Base-by-base conservation (phyloP, 495 filamentous ascomycete genomes). In the Daldinia grandis region DNA sequence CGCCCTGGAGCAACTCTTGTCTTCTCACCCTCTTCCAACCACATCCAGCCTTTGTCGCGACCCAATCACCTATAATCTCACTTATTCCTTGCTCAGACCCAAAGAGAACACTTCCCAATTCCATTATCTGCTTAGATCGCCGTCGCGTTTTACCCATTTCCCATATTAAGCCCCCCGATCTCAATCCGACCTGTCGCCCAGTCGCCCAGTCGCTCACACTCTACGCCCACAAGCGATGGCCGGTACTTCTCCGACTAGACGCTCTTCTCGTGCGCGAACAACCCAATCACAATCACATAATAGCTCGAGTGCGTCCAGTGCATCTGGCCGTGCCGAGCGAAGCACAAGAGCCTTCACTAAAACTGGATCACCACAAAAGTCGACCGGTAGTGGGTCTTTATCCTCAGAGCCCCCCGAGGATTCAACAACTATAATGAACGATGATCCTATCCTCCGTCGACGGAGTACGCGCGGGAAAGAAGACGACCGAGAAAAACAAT, bases 211-310 rank as follows among this genome's bases (percentile, higher is more conserved):
- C 72, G 71, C 75, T 14, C 25, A n/a, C 12, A 53, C 25, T 58
- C 14, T 62, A 68, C 57, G 67, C 68, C 14, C 64, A 69, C 73
- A 66, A 80, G 80, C 81, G 79, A 85, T 85, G 84, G 84, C 84
- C 79, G 82, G 78, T 64, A 69, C 75, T 82, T 90, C 92, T 74
- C 91, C 93, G 74, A 77, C 75, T 31, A 91, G 95, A 79, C 93
- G 95, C 78, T 97, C 94, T 56, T 95, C 95, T 74, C 89, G 95
- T 81, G 92, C 93, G 82, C 93, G 93, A 78, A 88, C 87, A 68
- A 88, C 90, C 66, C 92, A 95, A 81, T 89, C 92, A 64, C 86
- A 88, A 72, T 88, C 90, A 47, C 89, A 93, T 62, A 89, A 92
- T 76, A 94, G 93, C 42, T 93, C 93, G 21, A 89, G 87, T 56